Evolutionary conservation across 306 rosid genomes (phyloP).

Genomic region (Prinsepia uniflora): DNA sequence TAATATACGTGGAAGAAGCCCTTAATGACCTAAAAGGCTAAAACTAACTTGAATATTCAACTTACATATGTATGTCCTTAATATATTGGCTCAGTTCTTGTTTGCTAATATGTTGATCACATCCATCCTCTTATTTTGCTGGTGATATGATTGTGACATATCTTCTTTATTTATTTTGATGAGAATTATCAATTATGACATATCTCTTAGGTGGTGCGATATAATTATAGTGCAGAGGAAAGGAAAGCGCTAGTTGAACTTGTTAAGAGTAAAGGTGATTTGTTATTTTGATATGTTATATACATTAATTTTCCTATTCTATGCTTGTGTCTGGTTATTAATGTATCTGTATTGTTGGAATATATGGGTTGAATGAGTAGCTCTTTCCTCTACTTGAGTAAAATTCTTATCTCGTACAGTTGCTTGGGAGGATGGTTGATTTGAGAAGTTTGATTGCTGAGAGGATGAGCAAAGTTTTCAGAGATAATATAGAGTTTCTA

Average conservation of each 20-base stretch:
- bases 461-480: slow-evolving; percentile 80
- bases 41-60: background rate
- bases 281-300: slow-evolving; percentile 11
- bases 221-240: slow-evolving; percentile 85
- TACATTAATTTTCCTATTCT: background rate
- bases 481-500: slow-evolving; percentile 90
- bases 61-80: background rate
- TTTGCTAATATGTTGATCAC: background rate
- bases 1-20: background rate
- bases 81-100: background rate
- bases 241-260: slow-evolving; percentile 88
- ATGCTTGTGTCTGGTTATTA: background rate
- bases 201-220: slow-evolving; percentile 75
- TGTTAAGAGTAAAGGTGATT: slow-evolving; percentile 85
- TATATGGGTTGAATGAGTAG: background rate
- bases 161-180: too few relatives aligned
- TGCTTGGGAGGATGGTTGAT: slow-evolving; percentile 91
- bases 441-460: slow-evolving; percentile 79
- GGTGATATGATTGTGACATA: background rate
- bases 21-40: background rate
- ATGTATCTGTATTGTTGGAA: background rate
- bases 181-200: slow-evolving; percentile 1
- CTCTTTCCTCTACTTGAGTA: slow-evolving; percentile 17
- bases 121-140: slow-evolving; percentile 15
- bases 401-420: slow-evolving; percentile 43